A percentile compares a stretch with the other conserved stretches of the same genome.
These are phyloP conservation scores for Mycosphaerella sp. DNA, from an alignment of 2,329 filamentous ascomycete species.

Conservation along the genomic window DNA sequence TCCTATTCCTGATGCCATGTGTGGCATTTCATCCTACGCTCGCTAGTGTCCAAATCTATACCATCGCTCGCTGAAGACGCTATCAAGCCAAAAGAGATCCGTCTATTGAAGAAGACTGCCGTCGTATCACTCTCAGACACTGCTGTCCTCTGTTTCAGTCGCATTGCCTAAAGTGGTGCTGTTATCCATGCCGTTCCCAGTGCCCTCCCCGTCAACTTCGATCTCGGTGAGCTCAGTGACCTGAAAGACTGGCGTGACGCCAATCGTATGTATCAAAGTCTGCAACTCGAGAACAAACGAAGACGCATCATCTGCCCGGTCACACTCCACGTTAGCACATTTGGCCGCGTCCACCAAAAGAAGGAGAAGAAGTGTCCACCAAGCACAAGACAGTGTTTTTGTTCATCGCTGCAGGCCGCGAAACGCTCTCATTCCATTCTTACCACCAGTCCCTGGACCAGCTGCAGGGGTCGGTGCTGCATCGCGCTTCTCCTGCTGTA, in stretches of 20 bases:
- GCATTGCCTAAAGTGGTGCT: background rate
- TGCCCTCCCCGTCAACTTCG: background rate
- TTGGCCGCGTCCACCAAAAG: background rate
- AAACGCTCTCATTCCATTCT: background rate
- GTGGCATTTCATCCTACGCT: background rate
- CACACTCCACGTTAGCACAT: background rate
- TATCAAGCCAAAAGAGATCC: background rate
- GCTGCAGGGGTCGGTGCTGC: slow-evolving; percentile 1
- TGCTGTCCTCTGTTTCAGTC: background rate
- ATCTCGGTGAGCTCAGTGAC: slow-evolving; percentile 6
- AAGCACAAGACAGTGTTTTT: background rate
- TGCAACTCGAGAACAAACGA: slow-evolving; percentile 5
- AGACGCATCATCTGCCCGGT: background rate
- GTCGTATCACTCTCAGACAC: background rate
- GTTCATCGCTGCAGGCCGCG: background rate
- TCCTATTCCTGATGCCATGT: background rate
- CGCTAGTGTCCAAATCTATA: background rate
- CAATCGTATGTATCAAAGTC: slow-evolving; percentile 5
- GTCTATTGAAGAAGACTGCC: background rate
- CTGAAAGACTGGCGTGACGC: background rate
- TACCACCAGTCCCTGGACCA: background rate
- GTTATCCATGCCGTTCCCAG: background rate
- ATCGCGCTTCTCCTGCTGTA: slow-evolving; percentile 6
- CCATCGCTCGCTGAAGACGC: background rate
- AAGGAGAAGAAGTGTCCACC: background rate